Base-by-base conservation (phyloP, 2,329 filamentous ascomycete genomes). In the Alternaria solani region DNA sequence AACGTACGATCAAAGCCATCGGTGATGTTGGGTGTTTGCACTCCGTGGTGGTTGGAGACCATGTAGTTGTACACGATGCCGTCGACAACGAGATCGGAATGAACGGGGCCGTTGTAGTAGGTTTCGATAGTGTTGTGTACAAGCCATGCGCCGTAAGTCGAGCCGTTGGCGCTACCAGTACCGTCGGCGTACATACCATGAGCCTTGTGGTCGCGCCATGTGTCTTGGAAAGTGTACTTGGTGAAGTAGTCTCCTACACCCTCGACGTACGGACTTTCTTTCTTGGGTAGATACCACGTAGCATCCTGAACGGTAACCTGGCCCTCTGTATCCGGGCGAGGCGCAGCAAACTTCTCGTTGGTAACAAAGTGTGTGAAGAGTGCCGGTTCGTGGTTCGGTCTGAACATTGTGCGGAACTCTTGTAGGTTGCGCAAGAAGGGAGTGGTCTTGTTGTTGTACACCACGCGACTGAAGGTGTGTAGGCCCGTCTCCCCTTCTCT, bases 61-160 rank as follows among this genome's bases (percentile, higher is more conserved):
- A 72, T 59, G 67, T 89, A 90, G 68, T 90, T 88, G 72, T 89
- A 89, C 0, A 89, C 82, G 47, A 89, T 89, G 0, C 87, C 87
- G 65, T 89, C 88, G 0, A 89, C 88, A 0, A 83, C 83, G 6
- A 90, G 76, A 66, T 89, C 88, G 0, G 87, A 88, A 72, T 89
- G 87, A 2, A 87, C 75, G 0, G 87, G 87, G 0, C 87, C 88
- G 8, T 85, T 85, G 68, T 85, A 88, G 65, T 88, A 88, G 0
- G 86, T 88, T 52, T 89, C 87, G 64, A 83, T 85, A 0, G 85
- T 88, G 67, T 89, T 89, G 83, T 88, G 86, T 1, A 89, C 86
- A 14, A 89, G 75, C 87, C 87, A 89, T 2, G 85, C 85, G 2
- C 87, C 87, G 62, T 84, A 89, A 0, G 84, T 84, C 1, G 80